These are phyloP conservation scores for Medicago arabica DNA, from an alignment of 306 rosid species.

Conservation along the genomic window DNA sequence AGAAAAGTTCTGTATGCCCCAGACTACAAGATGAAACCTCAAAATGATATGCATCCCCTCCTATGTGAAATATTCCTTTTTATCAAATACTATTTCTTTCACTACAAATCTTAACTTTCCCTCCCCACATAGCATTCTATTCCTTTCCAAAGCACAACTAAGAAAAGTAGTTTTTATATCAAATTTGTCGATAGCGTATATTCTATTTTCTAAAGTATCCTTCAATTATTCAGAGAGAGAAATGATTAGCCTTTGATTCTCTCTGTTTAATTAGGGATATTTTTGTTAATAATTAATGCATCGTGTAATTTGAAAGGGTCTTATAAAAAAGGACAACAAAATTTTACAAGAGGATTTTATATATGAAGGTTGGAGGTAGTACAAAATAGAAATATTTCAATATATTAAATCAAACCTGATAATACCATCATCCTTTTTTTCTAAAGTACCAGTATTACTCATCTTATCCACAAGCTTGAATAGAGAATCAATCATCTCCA, in stretches of 20 bases:
- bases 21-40: background rate
- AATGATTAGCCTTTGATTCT: no score
- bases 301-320: background rate
- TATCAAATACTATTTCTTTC: background rate
- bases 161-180: background rate
- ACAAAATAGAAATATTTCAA: conserved; percentile 5
- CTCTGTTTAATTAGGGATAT: background rate
- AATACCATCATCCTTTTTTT: conserved; percentile 72
- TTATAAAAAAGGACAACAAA: background rate
- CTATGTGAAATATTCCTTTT: background rate
- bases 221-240: no score
- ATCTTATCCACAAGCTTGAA: conserved; percentile 78
- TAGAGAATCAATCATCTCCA: conserved; percentile 89
- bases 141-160: background rate
- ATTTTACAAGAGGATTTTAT: background rate
- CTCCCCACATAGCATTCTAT: background rate
- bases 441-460: conserved; percentile 70
- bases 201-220: background rate
- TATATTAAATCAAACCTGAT: conserved; percentile 63
- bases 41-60: background rate
- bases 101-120: background rate
- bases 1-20: background rate
- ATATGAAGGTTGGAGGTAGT: background rate
- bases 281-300: background rate
- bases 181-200: no score